Conservation (phyloP, 306 rosid genomes). For the Mimosa bimucronata region DNA sequence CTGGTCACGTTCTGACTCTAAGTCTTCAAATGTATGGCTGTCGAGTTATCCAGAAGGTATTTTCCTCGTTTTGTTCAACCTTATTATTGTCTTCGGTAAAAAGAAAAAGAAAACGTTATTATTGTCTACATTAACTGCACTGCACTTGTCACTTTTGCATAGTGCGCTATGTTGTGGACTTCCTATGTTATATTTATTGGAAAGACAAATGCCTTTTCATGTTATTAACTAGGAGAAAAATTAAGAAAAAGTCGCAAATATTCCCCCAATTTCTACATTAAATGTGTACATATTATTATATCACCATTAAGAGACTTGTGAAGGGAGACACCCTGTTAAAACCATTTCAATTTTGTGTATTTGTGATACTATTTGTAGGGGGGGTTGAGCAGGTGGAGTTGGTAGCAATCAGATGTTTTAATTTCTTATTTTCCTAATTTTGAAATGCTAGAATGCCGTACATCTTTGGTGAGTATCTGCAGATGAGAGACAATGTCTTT, state of each 20-base stretch:
- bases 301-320: not conserved
- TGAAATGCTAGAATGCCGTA: not conserved
- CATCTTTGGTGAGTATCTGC: not conserved
- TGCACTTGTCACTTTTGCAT: too few relatives aligned
- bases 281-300: conserved; percentile 8
- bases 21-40: conserved; percentile 99
- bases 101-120: too few relatives aligned
- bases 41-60: conserved; percentile 97
- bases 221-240: conserved; percentile 4
- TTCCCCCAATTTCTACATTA: not conserved
- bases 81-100: conserved; percentile 29
- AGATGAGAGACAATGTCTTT: not conserved
- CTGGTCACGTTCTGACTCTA: conserved; percentile 78
- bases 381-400: not conserved
- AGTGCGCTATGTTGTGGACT: too few relatives aligned
- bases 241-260: not conserved
- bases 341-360: not conserved
- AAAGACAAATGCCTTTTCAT: not conserved
- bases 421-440: not conserved
- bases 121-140: too few relatives aligned
- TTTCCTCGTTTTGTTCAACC: conserved; percentile 16
- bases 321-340: conserved; percentile 8
- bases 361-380: not conserved
- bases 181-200: conserved; percentile 3
- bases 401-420: not conserved